A percentile compares a stretch with the other conserved stretches of the same genome.
These are phyloP conservation scores for Coprinopsis strossmayeri DNA, from an alignment of 768 basidiomycete species.

Conservation along the genomic window DNA sequence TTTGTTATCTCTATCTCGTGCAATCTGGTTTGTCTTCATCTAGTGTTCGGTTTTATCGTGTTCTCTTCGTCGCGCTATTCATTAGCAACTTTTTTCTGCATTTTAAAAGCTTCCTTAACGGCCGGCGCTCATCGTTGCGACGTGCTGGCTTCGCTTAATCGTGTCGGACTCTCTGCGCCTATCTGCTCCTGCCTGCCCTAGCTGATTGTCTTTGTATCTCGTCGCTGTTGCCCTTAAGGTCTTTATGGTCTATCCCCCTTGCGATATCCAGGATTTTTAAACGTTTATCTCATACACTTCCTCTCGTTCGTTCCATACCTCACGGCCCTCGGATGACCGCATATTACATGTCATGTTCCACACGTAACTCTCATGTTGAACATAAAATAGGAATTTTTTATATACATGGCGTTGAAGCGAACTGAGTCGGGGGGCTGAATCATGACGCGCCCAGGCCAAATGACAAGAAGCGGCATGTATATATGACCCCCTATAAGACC, in stretches of 20 bases:
- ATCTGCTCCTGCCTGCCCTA: not conserved
- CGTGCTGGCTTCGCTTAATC: not conserved
- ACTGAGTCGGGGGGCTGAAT: too few relatives aligned
- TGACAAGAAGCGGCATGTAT: too few relatives aligned
- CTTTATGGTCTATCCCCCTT: not conserved
- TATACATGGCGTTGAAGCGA: too few relatives aligned
- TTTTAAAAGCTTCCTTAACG: not conserved
- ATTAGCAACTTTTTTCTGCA: not conserved
- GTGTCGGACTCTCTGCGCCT: not conserved
- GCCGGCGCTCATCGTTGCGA: not conserved
- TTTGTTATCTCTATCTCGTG: constrained; percentile 5
- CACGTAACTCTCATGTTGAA: too few relatives aligned
- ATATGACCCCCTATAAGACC: too few relatives aligned
- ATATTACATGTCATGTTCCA: too few relatives aligned
- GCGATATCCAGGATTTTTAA: not conserved
- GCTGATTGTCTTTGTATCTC: not conserved
- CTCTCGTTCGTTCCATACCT: too few relatives aligned
- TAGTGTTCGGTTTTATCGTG: constrained; percentile 2
- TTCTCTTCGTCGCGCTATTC: not conserved
- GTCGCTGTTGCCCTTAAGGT: not conserved
- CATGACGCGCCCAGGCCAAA: too few relatives aligned
- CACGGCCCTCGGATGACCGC: too few relatives aligned
- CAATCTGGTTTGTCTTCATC: constrained; percentile 8
- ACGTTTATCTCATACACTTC: not conserved
- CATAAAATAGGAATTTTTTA: too few relatives aligned